Conservation (phyloP, 2,329 filamentous ascomycete species). For the Chaetomium strumarium region DNA sequence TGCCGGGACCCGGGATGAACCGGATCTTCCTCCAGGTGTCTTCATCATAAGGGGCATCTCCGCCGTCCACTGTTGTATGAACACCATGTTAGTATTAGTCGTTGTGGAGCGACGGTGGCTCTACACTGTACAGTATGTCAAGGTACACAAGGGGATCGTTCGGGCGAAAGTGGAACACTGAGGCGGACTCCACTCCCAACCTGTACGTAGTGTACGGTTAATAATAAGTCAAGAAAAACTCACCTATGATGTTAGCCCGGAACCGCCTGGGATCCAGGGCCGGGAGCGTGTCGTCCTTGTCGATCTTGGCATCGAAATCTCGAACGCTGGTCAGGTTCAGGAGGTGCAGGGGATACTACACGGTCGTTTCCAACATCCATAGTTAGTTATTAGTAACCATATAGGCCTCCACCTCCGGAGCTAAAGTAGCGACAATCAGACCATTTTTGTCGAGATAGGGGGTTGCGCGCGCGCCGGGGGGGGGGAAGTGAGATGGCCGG, state of each 20-base stretch:
- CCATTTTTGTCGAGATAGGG: conserved; percentile 4
- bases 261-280: conserved; percentile 59
- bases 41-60: conserved; percentile 52
- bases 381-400: neutral
- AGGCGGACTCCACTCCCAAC: neutral
- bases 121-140: too few species aligned
- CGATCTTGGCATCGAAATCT: conserved; percentile 52
- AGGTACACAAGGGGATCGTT: neutral
- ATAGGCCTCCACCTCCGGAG: neutral
- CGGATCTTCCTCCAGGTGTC: conserved; percentile 61
- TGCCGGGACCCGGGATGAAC: conserved; percentile 44
- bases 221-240: conserved; percentile 11
- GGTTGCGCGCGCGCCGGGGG: too few species aligned
- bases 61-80: conserved; percentile 16
- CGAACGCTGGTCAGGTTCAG: conserved; percentile 60
- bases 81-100: conserved; percentile 17
- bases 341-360: conserved; percentile 63
- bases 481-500: neutral
- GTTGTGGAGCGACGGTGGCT: neutral
- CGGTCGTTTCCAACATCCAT: neutral
- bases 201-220: too few species aligned
- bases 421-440: conserved; percentile 2
- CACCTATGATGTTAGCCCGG: conserved; percentile 65
- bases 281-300: conserved; percentile 41
- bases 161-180: neutral